Percentiles rank a stretch among this genome's conserved stretches.
Conservation (phyloP, 805 yeast species). For the Helenozyma rhizophorensis region DNA sequence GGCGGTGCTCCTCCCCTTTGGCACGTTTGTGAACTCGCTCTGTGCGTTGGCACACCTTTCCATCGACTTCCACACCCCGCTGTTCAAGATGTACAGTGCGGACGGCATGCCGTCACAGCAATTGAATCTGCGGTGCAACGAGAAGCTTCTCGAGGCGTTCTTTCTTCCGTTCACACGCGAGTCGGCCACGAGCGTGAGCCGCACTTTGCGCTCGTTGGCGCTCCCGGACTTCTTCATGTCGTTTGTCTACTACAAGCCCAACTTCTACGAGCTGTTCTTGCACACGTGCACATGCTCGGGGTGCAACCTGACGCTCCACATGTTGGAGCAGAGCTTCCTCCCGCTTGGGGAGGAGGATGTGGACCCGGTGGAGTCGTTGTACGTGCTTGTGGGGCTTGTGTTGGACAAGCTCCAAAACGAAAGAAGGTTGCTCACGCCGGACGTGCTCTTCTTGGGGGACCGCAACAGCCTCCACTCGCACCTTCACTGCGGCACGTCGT, state of each 20-base stretch:
- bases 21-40: slow-evolving; percentile 24
- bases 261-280: slow-evolving; percentile 28
- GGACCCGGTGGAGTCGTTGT: slow-evolving; percentile 15
- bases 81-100: slow-evolving; percentile 33
- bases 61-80: slow-evolving; percentile 32
- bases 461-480: slow-evolving; percentile 31
- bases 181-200: slow-evolving; percentile 4
- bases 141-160: slow-evolving; percentile 33
- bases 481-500: slow-evolving; percentile 21
- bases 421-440: slow-evolving; percentile 21
- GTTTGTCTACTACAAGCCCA: slow-evolving; percentile 34
- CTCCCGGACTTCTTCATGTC: slow-evolving; percentile 34
- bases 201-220: slow-evolving; percentile 21
- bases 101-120: slow-evolving; percentile 25
- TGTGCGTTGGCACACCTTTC: slow-evolving; percentile 19
- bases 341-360: slow-evolving; percentile 16
- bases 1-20: slow-evolving; percentile 27
- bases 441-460: slow-evolving; percentile 33
- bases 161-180: slow-evolving; percentile 22
- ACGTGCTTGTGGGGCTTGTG: slow-evolving; percentile 29
- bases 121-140: slow-evolving; percentile 27
- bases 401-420: slow-evolving; percentile 32
- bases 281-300: slow-evolving; percentile 37
- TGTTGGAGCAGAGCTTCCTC: slow-evolving; percentile 18
- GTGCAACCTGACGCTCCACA: slow-evolving; percentile 25